Base-by-base conservation (phyloP, 2,329 filamentous ascomycete genomes). In the Ascosphaera apis region DNA sequence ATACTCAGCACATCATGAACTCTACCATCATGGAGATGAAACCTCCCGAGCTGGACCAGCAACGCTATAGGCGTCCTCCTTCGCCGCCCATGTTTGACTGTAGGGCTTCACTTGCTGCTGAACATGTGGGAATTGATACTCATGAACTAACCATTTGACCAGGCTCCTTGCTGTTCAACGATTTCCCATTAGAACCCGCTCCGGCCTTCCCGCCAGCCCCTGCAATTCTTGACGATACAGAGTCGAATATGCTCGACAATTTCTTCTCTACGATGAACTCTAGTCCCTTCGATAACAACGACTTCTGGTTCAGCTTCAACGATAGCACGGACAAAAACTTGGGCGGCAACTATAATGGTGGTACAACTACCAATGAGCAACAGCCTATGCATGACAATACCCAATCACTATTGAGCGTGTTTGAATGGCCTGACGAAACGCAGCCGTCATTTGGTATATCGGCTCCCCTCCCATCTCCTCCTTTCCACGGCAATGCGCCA, bases 391-490 rank as follows among this genome's bases (percentile, higher is more conserved):
- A 25, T 25, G 21, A 25, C 21, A 25, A 25, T 11, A 25, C 21
- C 11, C 21, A 25, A 25, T 25, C 21, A 11, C 21, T 25, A 11
- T 11, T 25, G 21, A 25, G 21, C 21, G 21, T 25, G 11, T 48
- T 58, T 23, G 53, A 55, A 33, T 60, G 55, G 55, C 42, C 50
- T 17, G 47, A 51, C 15, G 67, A 70, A 39, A 55, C 76, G 15
- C 73, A 72, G 3, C 72, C 72, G 1, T 63, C 63, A 34, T 71
- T 77, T 43, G 67, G 78, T 55, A 72, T 72, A 9, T 60, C 67
- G 1, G 75, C 72, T 15, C 75, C 70, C 2, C 67, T 68, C 42
- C 70, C 71, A 13, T 63, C 68, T 35, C 65, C 67, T 28, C 36
- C 36, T 8, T 36, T 32, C 15, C 33, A 34, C 15, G n/a, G 6